Evolutionary conservation across 371 early-diverging fungal genomes (phyloP).

Genomic region (Choanephora cucurbitarum): DNA sequence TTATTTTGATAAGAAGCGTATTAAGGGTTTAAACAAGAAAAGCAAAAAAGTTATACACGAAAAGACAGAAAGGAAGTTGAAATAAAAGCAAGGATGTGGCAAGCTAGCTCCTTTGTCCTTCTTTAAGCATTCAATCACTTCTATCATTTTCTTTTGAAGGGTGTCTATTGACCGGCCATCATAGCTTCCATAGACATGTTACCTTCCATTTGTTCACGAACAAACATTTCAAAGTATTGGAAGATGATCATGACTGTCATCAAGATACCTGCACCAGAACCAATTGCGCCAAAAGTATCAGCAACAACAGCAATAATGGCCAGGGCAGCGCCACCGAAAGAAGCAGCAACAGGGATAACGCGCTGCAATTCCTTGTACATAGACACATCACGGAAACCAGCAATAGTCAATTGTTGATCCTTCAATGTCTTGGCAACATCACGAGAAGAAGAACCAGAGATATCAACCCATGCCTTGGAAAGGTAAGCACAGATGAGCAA

Average conservation of each 20-base stretch:
- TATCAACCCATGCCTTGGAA: slow-evolving; percentile 99
- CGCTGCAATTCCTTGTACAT: slow-evolving; percentile 99
- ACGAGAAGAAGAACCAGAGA: slow-evolving; percentile 96
- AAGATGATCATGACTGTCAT: slow-evolving; percentile 99
- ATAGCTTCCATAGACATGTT: slow-evolving; percentile 61
- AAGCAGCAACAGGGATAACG: slow-evolving; percentile 96
- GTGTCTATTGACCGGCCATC: slow-evolving; percentile 28
- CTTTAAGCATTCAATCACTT: background rate
- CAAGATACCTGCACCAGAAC: slow-evolving; percentile 99
- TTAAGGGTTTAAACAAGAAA: too few species aligned
- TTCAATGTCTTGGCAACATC: slow-evolving; percentile 98
- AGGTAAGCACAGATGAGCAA: slow-evolving; percentile 94
- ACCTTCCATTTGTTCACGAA: slow-evolving; percentile 89
- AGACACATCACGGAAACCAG: slow-evolving; percentile 93
- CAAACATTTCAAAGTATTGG: slow-evolving; percentile 99
- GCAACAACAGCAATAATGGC: slow-evolving; percentile 94
- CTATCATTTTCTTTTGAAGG: background rate
- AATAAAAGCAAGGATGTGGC: too few species aligned
- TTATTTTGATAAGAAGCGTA: too few species aligned
- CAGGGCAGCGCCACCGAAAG: slow-evolving; percentile 96
- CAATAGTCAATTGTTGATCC: slow-evolving; percentile 97
- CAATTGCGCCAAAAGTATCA: slow-evolving; percentile 94
- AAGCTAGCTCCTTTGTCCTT: too few species aligned
- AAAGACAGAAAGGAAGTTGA: background rate
- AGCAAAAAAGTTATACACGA: background rate